These are phyloP conservation scores for Hyaloscypha bicolor DNA, from an alignment of 495 filamentous ascomycete species.

Conservation along the genomic window DNA sequence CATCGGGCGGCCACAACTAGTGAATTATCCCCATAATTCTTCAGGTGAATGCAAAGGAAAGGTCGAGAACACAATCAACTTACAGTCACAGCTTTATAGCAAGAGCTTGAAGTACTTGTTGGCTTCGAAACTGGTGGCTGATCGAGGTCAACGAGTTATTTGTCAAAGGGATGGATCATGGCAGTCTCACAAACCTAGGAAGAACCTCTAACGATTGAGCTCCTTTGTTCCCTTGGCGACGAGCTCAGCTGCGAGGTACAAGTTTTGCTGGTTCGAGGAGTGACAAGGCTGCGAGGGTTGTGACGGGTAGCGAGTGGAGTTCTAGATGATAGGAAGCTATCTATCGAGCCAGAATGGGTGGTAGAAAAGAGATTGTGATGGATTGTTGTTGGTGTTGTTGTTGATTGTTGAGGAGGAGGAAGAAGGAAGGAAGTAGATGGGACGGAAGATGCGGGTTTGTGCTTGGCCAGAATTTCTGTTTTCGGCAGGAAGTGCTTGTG, in stretches of 20 bases:
- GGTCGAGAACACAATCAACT: slow-evolving; percentile 8
- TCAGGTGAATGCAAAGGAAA: not conserved
- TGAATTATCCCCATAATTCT: not conserved
- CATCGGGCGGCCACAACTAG: not conserved
- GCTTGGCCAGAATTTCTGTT: slow-evolving; percentile 26
- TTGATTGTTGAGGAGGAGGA: slow-evolving; percentile 20
- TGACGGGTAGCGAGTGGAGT: slow-evolving; percentile 31
- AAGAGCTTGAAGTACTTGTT: slow-evolving; percentile 9
- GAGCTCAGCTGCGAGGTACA: slow-evolving; percentile 1
- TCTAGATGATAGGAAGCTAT: slow-evolving; percentile 38
- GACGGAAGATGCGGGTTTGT: slow-evolving; percentile 24
- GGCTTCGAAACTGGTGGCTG: slow-evolving; percentile 17
- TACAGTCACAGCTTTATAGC: slow-evolving; percentile 13
- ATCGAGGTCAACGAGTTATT: slow-evolving; percentile 17
- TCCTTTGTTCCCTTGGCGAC: not conserved
- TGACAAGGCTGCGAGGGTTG: slow-evolving; percentile 22
- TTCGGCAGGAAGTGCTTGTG: slow-evolving; percentile 23
- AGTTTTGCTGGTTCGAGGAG: slow-evolving; percentile 3
- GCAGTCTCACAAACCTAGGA: slow-evolving; percentile 20
- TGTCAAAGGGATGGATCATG: not conserved
- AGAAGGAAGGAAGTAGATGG: slow-evolving; percentile 12
- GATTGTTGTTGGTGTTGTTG: slow-evolving; percentile 24
- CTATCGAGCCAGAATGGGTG: slow-evolving; percentile 36
- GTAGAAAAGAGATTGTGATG: slow-evolving; percentile 34
- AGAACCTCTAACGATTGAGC: slow-evolving; percentile 1